Conservation (phyloP, 148 eudicot genomes). For the Cornus florida region DNA sequence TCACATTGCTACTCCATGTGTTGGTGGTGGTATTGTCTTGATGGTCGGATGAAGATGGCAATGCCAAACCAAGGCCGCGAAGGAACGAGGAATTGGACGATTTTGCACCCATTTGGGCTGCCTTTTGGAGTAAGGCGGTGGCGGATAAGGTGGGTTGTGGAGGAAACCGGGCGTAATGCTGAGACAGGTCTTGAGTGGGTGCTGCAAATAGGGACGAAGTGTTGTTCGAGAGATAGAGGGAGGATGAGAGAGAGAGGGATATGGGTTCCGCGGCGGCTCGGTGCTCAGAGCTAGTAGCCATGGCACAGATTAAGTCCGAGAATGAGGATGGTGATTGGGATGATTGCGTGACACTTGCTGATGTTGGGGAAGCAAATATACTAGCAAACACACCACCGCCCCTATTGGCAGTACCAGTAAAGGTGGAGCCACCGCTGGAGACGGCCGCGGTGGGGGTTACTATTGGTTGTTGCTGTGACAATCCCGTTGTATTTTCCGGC, state of each 20-base stretch:
- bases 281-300: conserved; percentile 24
- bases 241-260: conserved; percentile 62
- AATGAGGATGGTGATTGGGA: conserved; percentile 38
- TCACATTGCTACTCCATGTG: conserved; percentile 24
- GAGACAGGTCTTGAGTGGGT: conserved; percentile 11
- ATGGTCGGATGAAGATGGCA: conserved; percentile 22
- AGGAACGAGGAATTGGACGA: conserved; percentile 59
- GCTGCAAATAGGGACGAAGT: conserved; percentile 34
- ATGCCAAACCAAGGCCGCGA: conserved; percentile 45
- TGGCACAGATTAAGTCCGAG: conserved; percentile 29
- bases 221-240: conserved; percentile 23
- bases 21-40: conserved; percentile 6
- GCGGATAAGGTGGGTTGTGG: conserved; percentile 62
- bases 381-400: conserved; percentile 29
- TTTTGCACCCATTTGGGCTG: conserved; percentile 67
- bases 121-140: conserved; percentile 76
- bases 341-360: conserved; percentile 25
- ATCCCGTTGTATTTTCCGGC: conserved; percentile 38
- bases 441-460: conserved; percentile 24
- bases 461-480: conserved; percentile 16
- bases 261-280: conserved; percentile 28
- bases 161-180: conserved; percentile 17
- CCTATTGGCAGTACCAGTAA: conserved; percentile 15
- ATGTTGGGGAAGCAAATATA: conserved; percentile 34
- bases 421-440: conserved; percentile 9